Percentiles rank a stretch among this genome's conserved stretches.
These are phyloP conservation scores for Pseudogymnoascus sp. DNA, from an alignment of 2,329 filamentous ascomycete species.

Conservation along the genomic window DNA sequence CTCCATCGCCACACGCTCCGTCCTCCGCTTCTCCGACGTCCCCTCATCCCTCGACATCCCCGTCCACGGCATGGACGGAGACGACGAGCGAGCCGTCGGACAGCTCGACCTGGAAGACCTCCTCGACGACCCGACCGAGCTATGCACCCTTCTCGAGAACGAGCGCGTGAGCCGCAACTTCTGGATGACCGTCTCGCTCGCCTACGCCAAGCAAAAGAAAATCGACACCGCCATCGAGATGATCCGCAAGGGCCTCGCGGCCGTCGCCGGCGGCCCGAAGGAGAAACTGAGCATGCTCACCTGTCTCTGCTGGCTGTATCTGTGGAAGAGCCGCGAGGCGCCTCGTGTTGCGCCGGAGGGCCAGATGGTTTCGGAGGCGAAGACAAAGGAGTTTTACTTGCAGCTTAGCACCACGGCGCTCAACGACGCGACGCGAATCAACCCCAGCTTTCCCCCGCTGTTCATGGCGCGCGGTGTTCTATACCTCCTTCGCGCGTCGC, in stretches of 20 bases:
- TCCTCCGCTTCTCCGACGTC: slow-evolving; percentile 54
- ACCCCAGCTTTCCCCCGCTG: slow-evolving; percentile 83
- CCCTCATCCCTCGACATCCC: slow-evolving; percentile 61
- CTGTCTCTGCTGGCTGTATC: slow-evolving; percentile 64
- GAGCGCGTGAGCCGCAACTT: slow-evolving; percentile 86
- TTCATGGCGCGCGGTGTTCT: slow-evolving; percentile 88
- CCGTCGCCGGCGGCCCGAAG: slow-evolving; percentile 53
- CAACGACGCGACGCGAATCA: slow-evolving; percentile 92
- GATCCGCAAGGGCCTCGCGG: slow-evolving; percentile 57
- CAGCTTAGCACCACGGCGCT: slow-evolving; percentile 83
- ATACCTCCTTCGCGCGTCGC: slow-evolving; percentile 77
- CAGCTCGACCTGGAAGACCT: slow-evolving; percentile 89
- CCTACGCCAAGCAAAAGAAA: slow-evolving; percentile 93
- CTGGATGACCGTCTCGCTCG: slow-evolving; percentile 96
- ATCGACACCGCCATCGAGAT: slow-evolving; percentile 76
- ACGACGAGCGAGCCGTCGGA: slow-evolving; percentile 68
- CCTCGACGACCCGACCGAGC: slow-evolving; percentile 86
- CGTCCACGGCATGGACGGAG: slow-evolving; percentile 52
- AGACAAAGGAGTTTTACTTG: slow-evolving; percentile 90
- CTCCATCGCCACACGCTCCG: slow-evolving; percentile 2
- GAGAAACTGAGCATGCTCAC: slow-evolving; percentile 62
- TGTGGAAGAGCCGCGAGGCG: slow-evolving; percentile 64
- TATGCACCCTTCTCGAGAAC: slow-evolving; percentile 91
- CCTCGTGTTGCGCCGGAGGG: slow-evolving; percentile 61
- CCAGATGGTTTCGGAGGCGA: slow-evolving; percentile 60